Base-by-base conservation (phyloP, 2,329 filamentous ascomycete genomes). In the Sclerotinia minor region DNA sequence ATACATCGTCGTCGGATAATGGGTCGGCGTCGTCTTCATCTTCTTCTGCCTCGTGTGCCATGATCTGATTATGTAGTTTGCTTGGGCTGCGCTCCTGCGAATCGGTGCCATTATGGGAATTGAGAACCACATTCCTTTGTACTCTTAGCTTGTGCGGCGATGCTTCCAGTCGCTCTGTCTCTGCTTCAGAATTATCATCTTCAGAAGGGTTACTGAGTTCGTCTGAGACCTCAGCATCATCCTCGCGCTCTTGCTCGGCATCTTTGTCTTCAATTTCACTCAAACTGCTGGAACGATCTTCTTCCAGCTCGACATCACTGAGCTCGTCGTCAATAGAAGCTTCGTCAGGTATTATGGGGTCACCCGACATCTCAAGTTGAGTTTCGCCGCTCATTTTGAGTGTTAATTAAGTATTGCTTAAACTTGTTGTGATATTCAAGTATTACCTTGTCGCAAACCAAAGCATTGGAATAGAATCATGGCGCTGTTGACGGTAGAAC, bases 101-200 rank as follows among this genome's bases (percentile, higher is more conserved):
- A 54, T 82, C 81, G 67, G 80, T 84, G 69, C 83, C 82, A 67
- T 83, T 83, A 76, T 83, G 85, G 71, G 82, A 81, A 73, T 82
- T 82, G 65, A 89, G 78, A 54, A 88, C 82, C 13, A 90, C 85
- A 73, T 89, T 85, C 74, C 84, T 83, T 73, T 86, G 84, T 58
- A 75, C 75, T 72, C 87, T 83, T 75, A 84, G 80, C 75, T 83
- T 91, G 71, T 87, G 87, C 24, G 94, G 93, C n/a, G 92, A 96
- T 76, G 91, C 89, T 76, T 95, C 95, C 69, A 99, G 84, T 69
- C 95, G 89, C 80, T 97, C 94, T 1, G 94, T 98, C 80, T 97
- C 94, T 45, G 94, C 94, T 79, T 98, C 94, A 4, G 94, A 90
- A 74, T 91, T 88, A 67, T 85, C 84, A 64, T 89, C 86, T 77